Evolutionary conservation across 352 stramenopile species (phyloP).

Genomic region (Phytophthora syringae): DNA sequence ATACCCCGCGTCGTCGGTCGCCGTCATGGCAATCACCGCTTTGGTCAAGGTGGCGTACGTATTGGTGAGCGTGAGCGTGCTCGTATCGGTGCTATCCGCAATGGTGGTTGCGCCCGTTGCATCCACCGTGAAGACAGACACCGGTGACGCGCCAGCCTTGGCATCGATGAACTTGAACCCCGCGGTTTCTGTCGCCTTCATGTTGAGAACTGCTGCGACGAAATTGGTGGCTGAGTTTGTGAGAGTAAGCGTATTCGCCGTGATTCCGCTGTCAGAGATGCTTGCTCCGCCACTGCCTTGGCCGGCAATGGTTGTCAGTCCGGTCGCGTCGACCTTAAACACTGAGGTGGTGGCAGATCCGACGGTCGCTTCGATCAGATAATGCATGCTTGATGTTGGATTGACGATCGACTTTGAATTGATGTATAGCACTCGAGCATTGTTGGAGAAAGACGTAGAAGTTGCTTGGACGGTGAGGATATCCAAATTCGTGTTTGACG

Average conservation of each 20-base stretch:
- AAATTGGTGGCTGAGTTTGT: slow-evolving; percentile 1
- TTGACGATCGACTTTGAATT: slow-evolving; percentile 24
- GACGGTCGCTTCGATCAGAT: slow-evolving; percentile 23
- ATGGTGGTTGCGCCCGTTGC: slow-evolving; percentile 8
- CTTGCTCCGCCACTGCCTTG: slow-evolving; percentile 11
- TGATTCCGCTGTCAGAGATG: slow-evolving; percentile 1
- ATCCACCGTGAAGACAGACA: slow-evolving; percentile 5
- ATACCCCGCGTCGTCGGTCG: too few relatives aligned
- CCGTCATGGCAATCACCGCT: too few relatives aligned
- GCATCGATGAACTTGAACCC: slow-evolving; percentile 2
- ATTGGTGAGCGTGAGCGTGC: neutral
- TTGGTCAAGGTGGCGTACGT: neutral
- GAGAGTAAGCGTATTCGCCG: slow-evolving; percentile 10
- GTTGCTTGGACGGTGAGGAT: slow-evolving; percentile 34
- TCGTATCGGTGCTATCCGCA: too few relatives aligned
- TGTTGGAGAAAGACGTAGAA: slow-evolving; percentile 27
- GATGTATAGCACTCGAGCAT: slow-evolving; percentile 23
- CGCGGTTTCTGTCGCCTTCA: neutral
- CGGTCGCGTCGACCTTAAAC: slow-evolving; percentile 12
- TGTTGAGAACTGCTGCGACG: too few relatives aligned
- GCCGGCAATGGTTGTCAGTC: slow-evolving; percentile 20
- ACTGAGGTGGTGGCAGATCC: slow-evolving; percentile 1
- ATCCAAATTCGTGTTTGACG: slow-evolving; percentile 12
- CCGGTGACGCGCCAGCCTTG: neutral
- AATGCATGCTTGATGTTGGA: slow-evolving; percentile 23